A percentile compares a stretch with the other conserved stretches of the same genome.
phyloP scores from a whole-genome alignment of 179 eudicot genomes.

The Monotropa hypopitys region DNA sequence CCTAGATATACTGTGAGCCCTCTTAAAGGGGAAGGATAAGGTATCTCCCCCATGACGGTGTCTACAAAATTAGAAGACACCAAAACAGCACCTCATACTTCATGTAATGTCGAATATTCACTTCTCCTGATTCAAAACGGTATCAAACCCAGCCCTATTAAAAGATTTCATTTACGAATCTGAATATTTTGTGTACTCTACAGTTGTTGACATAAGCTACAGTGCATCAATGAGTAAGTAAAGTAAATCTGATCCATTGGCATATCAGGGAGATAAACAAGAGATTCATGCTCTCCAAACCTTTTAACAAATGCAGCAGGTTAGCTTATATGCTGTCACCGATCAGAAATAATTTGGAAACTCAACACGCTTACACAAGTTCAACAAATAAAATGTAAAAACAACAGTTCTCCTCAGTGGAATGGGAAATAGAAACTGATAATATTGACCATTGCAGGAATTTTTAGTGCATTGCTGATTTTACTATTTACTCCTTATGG shows the following conservation, averaged over 20 bases:
- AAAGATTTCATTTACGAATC: no score
- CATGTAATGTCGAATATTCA: no score
- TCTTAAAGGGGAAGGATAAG: not conserved
- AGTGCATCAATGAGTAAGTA: not conserved
- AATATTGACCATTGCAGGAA: not conserved
- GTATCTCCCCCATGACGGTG: not conserved
- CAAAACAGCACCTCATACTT: not conserved
- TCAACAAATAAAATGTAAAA: constrained; percentile 1
- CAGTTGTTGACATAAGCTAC: not conserved
- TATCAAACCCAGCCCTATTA: no score
- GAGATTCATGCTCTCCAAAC: not conserved
- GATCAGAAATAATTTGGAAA: not conserved
- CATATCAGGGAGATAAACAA: not conserved
- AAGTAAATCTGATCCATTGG: not conserved
- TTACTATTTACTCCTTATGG: not conserved
- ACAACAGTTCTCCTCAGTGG: not conserved
- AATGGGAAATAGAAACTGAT: not conserved
- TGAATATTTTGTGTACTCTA: not conserved
- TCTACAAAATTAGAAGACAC: not conserved
- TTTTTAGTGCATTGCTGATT: not conserved
- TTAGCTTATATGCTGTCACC: not conserved
- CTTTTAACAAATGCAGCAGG: not conserved
- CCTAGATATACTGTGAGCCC: not conserved
- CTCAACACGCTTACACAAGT: not conserved
- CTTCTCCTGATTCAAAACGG: no score